A percentile compares a stretch with the other conserved stretches of the same genome.
These are phyloP conservation scores for Lecanosticta acicola DNA, from an alignment of 2,329 filamentous ascomycete genomes.

Conservation along the genomic window DNA sequence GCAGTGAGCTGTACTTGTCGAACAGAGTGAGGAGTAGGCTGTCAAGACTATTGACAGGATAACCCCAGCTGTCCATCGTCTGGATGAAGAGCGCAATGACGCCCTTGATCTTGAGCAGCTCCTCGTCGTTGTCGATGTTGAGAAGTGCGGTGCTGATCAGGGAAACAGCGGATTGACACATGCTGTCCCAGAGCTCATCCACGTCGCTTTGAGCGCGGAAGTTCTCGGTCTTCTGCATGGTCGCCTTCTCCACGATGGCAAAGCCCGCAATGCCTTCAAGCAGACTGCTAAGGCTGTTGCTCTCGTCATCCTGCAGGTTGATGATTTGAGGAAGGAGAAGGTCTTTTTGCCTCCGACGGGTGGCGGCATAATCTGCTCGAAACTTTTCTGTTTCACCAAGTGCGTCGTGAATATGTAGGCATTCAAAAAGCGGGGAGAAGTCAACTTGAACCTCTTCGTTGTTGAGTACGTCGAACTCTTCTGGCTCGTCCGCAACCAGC, in stretches of 20 bases:
- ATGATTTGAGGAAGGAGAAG: conserved; percentile 73
- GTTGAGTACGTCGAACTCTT: conserved; percentile 91
- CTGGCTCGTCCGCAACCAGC: conserved; percentile 86
- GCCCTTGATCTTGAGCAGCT: conserved; percentile 89
- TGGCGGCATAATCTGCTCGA: conserved; percentile 83
- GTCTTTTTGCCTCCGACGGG: conserved; percentile 85
- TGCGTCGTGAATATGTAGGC: conserved; percentile 91
- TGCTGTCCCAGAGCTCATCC: conserved; percentile 97
- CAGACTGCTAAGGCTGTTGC: conserved; percentile 78
- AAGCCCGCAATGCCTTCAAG: conserved; percentile 94
- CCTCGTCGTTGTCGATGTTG: conserved; percentile 80
- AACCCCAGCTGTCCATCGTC: conserved; percentile 96
- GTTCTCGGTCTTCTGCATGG: conserved; percentile 79
- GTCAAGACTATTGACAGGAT: conserved; percentile 75
- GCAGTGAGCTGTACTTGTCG: conserved; percentile 84
- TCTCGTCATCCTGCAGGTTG: conserved; percentile 74
- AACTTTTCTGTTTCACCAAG: conserved; percentile 90
- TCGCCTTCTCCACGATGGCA: conserved; percentile 91
- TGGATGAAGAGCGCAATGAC: conserved; percentile 92
- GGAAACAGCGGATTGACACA: conserved; percentile 81
- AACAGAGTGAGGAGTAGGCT: conserved; percentile 83
- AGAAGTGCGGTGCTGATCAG: conserved; percentile 74
- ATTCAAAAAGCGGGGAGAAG: conserved; percentile 91
- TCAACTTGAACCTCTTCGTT: conserved; percentile 94
- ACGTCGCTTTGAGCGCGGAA: conserved; percentile 80